phyloP scores from a whole-genome alignment of 2,329 filamentous ascomycete species.

The Leptosphaerulina australis region DNA sequence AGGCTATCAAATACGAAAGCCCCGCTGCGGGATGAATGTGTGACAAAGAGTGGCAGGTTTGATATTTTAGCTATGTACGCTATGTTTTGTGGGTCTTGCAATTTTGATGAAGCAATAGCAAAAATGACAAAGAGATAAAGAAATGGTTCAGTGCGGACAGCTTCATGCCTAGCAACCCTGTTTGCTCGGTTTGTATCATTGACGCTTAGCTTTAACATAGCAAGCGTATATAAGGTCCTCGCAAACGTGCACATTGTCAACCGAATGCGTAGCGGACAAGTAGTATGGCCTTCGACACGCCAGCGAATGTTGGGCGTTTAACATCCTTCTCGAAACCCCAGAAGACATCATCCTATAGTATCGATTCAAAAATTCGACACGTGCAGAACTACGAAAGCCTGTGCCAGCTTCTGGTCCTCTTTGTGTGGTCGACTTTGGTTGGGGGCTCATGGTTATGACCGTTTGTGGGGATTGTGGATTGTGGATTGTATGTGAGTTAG shows the following conservation, averaged over 20 bases:
- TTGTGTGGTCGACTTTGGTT: background rate
- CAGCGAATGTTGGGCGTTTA: background rate
- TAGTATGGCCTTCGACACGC: background rate
- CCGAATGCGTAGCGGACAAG: background rate
- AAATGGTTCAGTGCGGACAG: background rate
- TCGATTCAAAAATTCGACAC: background rate
- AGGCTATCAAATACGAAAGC: too few relatives aligned
- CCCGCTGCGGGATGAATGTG: too few relatives aligned
- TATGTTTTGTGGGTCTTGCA: background rate
- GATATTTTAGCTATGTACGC: background rate
- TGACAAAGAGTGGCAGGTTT: constrained; percentile 4
- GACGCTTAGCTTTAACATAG: background rate
- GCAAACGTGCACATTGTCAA: background rate
- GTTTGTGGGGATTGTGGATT: background rate
- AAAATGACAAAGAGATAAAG: background rate
- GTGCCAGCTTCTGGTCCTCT: background rate
- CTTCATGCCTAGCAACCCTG: background rate
- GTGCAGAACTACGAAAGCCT: background rate
- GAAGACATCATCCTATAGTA: background rate
- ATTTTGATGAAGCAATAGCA: background rate
- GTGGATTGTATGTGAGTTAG: constrained; percentile 1
- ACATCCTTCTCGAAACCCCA: background rate
- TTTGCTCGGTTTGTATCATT: background rate
- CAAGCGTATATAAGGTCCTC: background rate
- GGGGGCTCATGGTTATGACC: background rate